A percentile compares a stretch with the other conserved stretches of the same genome.
Evolutionary conservation across 1,139 yeast species (phyloP).

Genomic region (Candida sanyaensis): DNA sequence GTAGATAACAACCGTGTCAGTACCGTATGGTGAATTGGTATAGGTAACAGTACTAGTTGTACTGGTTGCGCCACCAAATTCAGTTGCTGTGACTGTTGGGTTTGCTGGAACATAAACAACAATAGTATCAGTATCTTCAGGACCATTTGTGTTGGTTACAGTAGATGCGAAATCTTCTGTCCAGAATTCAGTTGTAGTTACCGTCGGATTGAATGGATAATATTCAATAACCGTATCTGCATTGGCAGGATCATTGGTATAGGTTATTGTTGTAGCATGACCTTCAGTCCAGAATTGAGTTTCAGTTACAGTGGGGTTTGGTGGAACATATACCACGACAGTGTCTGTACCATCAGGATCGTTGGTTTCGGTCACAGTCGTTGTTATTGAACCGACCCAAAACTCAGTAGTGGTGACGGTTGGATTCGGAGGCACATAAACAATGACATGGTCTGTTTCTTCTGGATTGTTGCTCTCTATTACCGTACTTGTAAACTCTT

Average conservation of each 20-base stretch:
- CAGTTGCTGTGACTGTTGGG: conserved; percentile 15
- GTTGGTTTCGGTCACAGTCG: not conserved
- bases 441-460: conserved; percentile 18
- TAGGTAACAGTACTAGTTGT: conserved; percentile 12
- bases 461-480: conserved; percentile 3
- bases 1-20: conserved; percentile 15
- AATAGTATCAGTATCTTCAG: conserved; percentile 18
- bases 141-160: conserved; percentile 11
- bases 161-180: conserved; percentile 1
- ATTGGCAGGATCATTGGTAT: conserved; percentile 11
- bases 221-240: conserved; percentile 14
- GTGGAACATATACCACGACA: conserved; percentile 6
- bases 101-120: conserved; percentile 19
- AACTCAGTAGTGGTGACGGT: conserved; percentile 15
- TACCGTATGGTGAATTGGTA: conserved; percentile 12
- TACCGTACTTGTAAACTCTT: conserved; percentile 12
- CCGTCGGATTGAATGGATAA: conserved; percentile 13
- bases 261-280: conserved; percentile 7
- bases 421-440: conserved; percentile 19
- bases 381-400: not conserved
- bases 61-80: conserved; percentile 13
- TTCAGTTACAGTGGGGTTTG: conserved; percentile 15
- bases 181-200: conserved; percentile 10
- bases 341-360: not conserved
- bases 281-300: conserved; percentile 10